Conservation (phyloP, 495 filamentous ascomycete species). For the Haplographium delicatum region DNA sequence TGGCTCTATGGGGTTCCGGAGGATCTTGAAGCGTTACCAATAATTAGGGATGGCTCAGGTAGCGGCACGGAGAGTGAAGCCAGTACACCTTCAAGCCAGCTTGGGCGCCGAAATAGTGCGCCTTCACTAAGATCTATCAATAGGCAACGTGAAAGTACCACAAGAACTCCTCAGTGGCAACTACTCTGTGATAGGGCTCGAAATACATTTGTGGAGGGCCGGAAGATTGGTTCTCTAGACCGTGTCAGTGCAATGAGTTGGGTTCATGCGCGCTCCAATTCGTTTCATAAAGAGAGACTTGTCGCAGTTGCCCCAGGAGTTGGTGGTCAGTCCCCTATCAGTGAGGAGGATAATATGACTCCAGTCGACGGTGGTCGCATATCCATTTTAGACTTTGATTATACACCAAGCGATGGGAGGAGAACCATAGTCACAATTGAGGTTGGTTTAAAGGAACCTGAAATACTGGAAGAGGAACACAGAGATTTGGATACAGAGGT, state of each 20-base stretch:
- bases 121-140: conserved; percentile 17
- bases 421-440: conserved; percentile 60
- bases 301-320: conserved; percentile 74
- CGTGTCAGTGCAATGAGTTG: conserved; percentile 58
- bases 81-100: conserved; percentile 27
- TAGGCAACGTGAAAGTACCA: conserved; percentile 10
- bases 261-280: conserved; percentile 45
- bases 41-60: conserved; percentile 10
- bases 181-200: conserved; percentile 59
- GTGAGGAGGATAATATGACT: conserved; percentile 67
- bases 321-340: conserved; percentile 48
- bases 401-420: conserved; percentile 49
- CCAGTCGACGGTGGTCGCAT: conserved; percentile 79
- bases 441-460: conserved; percentile 64
- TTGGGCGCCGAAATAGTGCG: conserved; percentile 24
- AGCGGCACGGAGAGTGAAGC: conserved; percentile 25
- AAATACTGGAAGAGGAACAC: conserved; percentile 66
- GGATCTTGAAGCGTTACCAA: conserved; percentile 52
- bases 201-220: conserved; percentile 58
- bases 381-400: conserved; percentile 71
- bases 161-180: conserved; percentile 59
- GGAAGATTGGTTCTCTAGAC: conserved; percentile 48
- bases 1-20: conserved; percentile 81
- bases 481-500: conserved; percentile 78
- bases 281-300: conserved; percentile 52